Evolutionary conservation across 306 rosid species (phyloP).

Genomic region (Sechiopsis laciniata): DNA sequence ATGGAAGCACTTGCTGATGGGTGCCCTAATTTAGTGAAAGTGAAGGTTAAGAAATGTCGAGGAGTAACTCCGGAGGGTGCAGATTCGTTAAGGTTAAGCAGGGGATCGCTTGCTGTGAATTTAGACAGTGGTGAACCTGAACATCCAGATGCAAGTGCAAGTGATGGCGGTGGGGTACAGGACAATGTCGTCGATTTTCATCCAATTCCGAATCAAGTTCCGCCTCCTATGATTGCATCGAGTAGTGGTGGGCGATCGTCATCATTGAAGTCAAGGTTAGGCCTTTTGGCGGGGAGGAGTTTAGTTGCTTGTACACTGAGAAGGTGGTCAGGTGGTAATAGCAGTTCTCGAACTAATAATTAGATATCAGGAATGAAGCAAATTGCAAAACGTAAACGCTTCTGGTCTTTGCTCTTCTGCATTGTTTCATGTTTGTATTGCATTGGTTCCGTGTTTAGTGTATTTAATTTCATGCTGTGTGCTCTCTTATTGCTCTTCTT

Average conservation of each 20-base stretch:
- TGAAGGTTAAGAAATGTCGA: constrained; percentile 91
- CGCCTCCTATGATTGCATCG: constrained; percentile 34
- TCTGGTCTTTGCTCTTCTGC: constrained; percentile 15
- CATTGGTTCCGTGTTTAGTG: constrained; percentile 41
- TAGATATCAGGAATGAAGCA: constrained; percentile 28
- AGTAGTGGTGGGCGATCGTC: constrained; percentile 47
- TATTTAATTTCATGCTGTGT: constrained; percentile 44
- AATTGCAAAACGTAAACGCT: constrained; percentile 10
- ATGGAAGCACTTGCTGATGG: constrained; percentile 79
- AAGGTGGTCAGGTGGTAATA: constrained; percentile 71
- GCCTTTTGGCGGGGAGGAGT: constrained; percentile 56
- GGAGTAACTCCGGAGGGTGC: constrained; percentile 77
- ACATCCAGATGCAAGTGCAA: constrained; percentile 69
- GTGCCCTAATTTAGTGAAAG: constrained; percentile 94
- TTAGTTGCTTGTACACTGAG: constrained; percentile 71
- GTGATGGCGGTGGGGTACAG: constrained; percentile 62
- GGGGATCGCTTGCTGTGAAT: constrained; percentile 73
- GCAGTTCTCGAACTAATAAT: constrained; percentile 46
- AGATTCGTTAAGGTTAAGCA: constrained; percentile 56
- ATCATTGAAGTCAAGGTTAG: constrained; percentile 72
- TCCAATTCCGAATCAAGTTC: constrained; percentile 36
- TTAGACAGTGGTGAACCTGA: constrained; percentile 69
- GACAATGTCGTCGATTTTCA: constrained; percentile 57
- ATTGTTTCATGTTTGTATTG: constrained; percentile 35
- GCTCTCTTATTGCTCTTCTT: constrained; percentile 36